Evolutionary conservation across 495 filamentous ascomycete genomes (phyloP), one percentile per base, ranked within the genome.

Genomic region (Hyaloscypha variabilis): DNA sequence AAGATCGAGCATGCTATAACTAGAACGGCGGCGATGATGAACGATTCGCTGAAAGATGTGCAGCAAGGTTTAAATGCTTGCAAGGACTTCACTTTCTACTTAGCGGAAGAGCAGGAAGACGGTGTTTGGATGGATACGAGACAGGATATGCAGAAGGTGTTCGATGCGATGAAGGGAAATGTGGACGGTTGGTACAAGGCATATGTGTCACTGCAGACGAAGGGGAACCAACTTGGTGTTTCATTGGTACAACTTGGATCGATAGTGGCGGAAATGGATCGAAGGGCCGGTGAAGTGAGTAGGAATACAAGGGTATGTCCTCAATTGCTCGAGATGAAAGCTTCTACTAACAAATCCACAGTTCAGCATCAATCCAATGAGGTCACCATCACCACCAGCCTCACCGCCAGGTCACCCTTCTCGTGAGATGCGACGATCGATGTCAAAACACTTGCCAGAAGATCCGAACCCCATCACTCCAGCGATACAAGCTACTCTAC

Each of bases 1-100:
- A 90, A 90, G 74, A 96, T 99, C 63, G 92, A 97, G 71, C 89
- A 93, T 75, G 91, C 97, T 65, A 86, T 96, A 65, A 85, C 86
- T 55, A 83, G 93, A 54, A 96, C 94, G 24, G 85, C 88, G 2
- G 74, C 80, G 10, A 84, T 90, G 14, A 88, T 97, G 75, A 85
- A 90, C 29, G 90, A 92, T 69, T 82, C 87, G 2, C 76, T 94
- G 24, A 83, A 88, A 68, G 96, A 99, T 75, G 82, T 96, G 25
- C 76, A 82, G 51, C 90, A 94, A 66, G 93, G 91, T 6, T 79
- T 93, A 42, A 84, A 87, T 64, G 91, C 91, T 2, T 91, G 90
- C 50, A 84, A 86, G 54, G 90, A 90, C 59, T 85, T 97, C 25
- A 88, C 87, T 64, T 82, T 85, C 58, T 97, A 97, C 73, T 77